A percentile compares a stretch with the other conserved stretches of the same genome.
Conservation (phyloP, 495 filamentous ascomycete species). For the Astrothelium macrocarpum region DNA sequence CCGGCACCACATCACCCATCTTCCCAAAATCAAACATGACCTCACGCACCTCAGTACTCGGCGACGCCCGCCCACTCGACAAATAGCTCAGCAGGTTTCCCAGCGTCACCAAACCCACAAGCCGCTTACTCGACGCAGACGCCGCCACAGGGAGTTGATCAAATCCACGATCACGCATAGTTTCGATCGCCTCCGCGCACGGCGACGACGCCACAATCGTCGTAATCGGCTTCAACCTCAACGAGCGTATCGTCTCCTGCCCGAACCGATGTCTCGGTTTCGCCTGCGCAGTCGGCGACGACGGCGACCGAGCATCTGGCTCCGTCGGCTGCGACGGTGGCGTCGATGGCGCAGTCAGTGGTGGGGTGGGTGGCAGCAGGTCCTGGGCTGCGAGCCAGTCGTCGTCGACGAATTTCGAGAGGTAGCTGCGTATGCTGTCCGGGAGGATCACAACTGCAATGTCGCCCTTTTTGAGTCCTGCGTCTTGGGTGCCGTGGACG, state of each 20-base stretch:
- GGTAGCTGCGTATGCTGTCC: slow-evolving; percentile 92
- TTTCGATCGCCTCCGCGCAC: slow-evolving; percentile 82
- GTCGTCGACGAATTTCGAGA: slow-evolving; percentile 98
- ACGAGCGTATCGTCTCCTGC: slow-evolving; percentile 63
- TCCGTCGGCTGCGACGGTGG: slow-evolving; percentile 21
- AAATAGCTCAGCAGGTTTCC: slow-evolving; percentile 90
- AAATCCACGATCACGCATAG: slow-evolving; percentile 93
- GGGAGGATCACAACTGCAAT: slow-evolving; percentile 84
- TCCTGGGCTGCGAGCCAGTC: slow-evolving; percentile 96
- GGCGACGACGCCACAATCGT: slow-evolving; percentile 58
- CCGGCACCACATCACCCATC: slow-evolving; percentile 51
- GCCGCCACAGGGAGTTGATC: slow-evolving; percentile 85
- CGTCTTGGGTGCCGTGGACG: slow-evolving; percentile 66
- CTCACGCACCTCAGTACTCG: slow-evolving; percentile 61
- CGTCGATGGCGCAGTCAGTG: slow-evolving; percentile 40
- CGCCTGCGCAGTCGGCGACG: slow-evolving; percentile 9
- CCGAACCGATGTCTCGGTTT: slow-evolving; percentile 46
- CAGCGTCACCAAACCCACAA: slow-evolving; percentile 86
- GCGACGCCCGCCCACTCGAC: slow-evolving; percentile 65
- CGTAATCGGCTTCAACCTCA: slow-evolving; percentile 85
- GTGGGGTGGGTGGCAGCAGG: slow-evolving; percentile 56
- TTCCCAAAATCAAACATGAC: slow-evolving; percentile 94
- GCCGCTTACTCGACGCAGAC: slow-evolving; percentile 49
- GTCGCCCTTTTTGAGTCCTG: slow-evolving; percentile 62
- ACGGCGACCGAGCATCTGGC: slow-evolving; percentile 8